Evolutionary conservation across 140 eudicot species (phyloP).

Genomic region (Oenanthe javanica): DNA sequence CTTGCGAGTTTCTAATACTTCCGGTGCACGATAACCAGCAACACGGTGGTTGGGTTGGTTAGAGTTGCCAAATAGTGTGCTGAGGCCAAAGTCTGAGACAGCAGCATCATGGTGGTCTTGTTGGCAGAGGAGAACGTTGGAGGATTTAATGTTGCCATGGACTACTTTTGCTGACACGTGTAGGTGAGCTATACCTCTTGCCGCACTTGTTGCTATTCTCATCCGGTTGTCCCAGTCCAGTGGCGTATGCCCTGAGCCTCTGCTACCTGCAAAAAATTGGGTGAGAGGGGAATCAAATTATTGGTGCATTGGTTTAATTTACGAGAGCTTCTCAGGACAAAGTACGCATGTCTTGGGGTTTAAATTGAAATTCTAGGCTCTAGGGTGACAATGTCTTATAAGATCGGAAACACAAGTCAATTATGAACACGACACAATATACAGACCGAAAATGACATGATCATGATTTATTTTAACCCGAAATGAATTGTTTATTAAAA

Average conservation of each 20-base stretch:
- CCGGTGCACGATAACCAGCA: constrained; percentile 87
- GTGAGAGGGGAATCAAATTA: neutral
- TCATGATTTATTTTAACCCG: too few species aligned
- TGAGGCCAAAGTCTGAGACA: constrained; percentile 75
- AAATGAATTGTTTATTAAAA: too few species aligned
- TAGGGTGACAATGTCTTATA: neutral
- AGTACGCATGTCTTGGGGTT: neutral
- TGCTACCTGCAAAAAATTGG: constrained; percentile 43
- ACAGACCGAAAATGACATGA: too few species aligned
- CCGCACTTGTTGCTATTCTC: constrained; percentile 65
- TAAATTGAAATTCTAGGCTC: neutral
- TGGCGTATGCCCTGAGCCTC: constrained; percentile 88
- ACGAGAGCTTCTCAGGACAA: neutral
- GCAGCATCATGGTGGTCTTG: constrained; percentile 48
- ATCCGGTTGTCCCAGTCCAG: constrained; percentile 88
- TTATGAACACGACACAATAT: too few species aligned
- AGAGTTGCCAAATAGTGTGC: constrained; percentile 48
- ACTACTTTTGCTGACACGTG: constrained; percentile 66
- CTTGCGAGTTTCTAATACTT: constrained; percentile 59
- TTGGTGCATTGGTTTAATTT: neutral
- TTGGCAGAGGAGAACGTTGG: constrained; percentile 71
- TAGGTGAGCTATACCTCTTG: constrained; percentile 59
- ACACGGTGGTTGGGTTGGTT: constrained; percentile 51
- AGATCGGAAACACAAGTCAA: neutral
- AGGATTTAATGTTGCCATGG: constrained; percentile 94